Evolutionary conservation across 2,329 filamentous ascomycete species (phyloP).

Genomic region (Didymosphaeria variabile): DNA sequence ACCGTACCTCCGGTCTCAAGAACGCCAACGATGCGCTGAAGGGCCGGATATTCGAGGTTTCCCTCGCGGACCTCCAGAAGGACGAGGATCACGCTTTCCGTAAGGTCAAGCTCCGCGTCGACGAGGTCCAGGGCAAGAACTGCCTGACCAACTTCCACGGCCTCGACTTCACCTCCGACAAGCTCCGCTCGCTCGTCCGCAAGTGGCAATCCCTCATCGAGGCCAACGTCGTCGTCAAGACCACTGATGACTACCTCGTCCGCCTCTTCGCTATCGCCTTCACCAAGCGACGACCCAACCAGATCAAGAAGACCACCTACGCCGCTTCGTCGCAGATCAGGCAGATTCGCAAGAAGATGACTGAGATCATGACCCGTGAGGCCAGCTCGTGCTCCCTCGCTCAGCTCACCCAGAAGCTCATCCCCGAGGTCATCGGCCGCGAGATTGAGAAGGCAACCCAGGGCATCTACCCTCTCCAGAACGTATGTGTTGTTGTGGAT

Average conservation of each 20-base stretch:
- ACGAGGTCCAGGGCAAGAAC: conserved; percentile 99
- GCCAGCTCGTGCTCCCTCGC: conserved; percentile 92
- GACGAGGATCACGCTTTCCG: conserved; percentile 99
- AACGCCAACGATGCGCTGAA: conserved; percentile 99
- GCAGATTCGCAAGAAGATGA: conserved; percentile 99
- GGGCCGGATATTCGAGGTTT: conserved; percentile 98
- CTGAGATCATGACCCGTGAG: conserved; percentile 97
- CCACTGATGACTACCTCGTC: conserved; percentile 99
- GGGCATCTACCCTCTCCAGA: conserved; percentile 99
- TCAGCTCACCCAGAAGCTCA: conserved; percentile 98
- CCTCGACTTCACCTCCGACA: conserved; percentile 99
- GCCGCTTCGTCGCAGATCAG: conserved; percentile 96
- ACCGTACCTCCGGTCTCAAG: conserved; percentile 99
- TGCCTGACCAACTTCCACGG: conserved; percentile 99
- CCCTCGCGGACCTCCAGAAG: conserved; percentile 98
- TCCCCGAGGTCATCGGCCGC: conserved; percentile 98
- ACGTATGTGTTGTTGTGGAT: conserved; percentile 66
- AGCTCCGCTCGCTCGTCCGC: conserved; percentile 97
- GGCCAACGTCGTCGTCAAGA: conserved; percentile 99
- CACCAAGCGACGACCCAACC: conserved; percentile 98
- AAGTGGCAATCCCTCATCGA: conserved; percentile 99
- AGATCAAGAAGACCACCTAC: conserved; percentile 99
- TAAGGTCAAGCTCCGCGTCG: conserved; percentile 98
- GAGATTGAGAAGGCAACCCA: conserved; percentile 99
- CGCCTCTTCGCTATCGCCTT: conserved; percentile 99